Percentiles rank a stretch among this genome's conserved stretches.
These are phyloP conservation scores for Nicotiana paniculata DNA, from an alignment of 257 asterid genomes.

Conservation along the genomic window DNA sequence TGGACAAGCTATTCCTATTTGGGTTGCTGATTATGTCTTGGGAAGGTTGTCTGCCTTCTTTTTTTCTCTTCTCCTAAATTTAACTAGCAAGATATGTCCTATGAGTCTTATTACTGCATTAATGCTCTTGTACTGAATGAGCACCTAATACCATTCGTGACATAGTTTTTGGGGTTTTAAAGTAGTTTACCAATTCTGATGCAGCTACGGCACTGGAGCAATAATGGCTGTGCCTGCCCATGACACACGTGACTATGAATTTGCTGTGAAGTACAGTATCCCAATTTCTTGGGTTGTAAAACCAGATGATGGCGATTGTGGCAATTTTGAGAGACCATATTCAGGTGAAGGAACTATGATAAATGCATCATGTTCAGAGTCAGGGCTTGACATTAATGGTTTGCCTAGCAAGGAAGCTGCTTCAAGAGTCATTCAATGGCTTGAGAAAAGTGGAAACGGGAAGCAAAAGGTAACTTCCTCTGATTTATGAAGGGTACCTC, in stretches of 20 bases:
- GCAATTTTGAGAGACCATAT: conserved; percentile 48
- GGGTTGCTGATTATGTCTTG: conserved; percentile 98
- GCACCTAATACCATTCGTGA: neutral
- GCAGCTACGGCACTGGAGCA: conserved; percentile 99
- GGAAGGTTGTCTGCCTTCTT: conserved; percentile 53
- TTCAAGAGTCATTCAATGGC: conserved; percentile 74
- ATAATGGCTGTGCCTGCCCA: conserved; percentile 99
- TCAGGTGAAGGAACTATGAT: conserved; percentile 76
- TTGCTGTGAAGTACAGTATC: conserved; percentile 73
- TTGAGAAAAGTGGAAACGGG: conserved; percentile 72
- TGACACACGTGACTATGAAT: conserved; percentile 92
- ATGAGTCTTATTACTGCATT: neutral
- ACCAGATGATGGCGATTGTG: conserved; percentile 51
- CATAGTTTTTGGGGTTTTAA: conserved; percentile 6
- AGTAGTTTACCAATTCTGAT: conserved; percentile 17
- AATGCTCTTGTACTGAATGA: neutral
- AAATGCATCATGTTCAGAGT: conserved; percentile 64
- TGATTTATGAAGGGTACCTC: neutral
- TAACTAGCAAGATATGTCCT: neutral
- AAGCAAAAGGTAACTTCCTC: conserved; percentile 56
- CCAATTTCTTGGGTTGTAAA: conserved; percentile 70
- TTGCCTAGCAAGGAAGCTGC: conserved; percentile 70
- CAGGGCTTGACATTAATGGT: conserved; percentile 81
- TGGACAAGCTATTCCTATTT: conserved; percentile 76
- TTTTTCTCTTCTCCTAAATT: conserved; percentile 4